Evolutionary conservation across 352 stramenopile species (phyloP), one percentile per base, ranked within the genome.

Genomic region (Pythium sp.): DNA sequence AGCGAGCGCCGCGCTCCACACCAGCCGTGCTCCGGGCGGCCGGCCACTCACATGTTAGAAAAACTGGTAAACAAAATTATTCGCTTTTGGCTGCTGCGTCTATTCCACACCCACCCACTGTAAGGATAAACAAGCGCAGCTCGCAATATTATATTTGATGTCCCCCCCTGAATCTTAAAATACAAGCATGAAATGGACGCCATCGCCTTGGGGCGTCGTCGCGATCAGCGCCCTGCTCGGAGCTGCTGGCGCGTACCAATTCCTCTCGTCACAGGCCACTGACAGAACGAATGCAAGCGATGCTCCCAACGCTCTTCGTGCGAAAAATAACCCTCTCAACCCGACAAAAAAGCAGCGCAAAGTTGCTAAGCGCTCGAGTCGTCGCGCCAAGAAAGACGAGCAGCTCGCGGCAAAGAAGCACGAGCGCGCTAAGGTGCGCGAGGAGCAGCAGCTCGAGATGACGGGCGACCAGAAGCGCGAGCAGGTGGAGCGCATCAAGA

Each of bases 401-500:
- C 60, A 68, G 2, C 65, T 76, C 3, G 65, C 62, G 7, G 22
- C 11, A n/a, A 81, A 75, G 41, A 85, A 78, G 57, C 26, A 58
- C 18, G 72, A 46, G 26, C 65, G 67, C 22, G 65, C 71, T 55
- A 53, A 56, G 26, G 30, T 18, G 3, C n/a, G 70, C 20, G 55
- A 26, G 1, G 26, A 61, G 2, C 34, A 75, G 30, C 63, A 49
- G 20, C 60, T 36, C 0, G 51, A 68, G 3, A 81, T 84, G 79
- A 89, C 67, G 0, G 65, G 72, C 2, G 78, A 88, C 28, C 64
- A 89, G 60, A 80, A 76, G 38, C 67, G 65, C 6, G 85, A 91
- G 57, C 64, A 77, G 15, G 76, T 80, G 55, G 85, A 90, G 59
- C 59, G 73, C 1, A 87, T 83, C 64, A 84, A 83, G 55, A 91